Evolutionary conservation across 495 filamentous ascomycete species (phyloP), one percentile per base, ranked within the genome.

Genomic region (Cercophora newfieldiana): DNA sequence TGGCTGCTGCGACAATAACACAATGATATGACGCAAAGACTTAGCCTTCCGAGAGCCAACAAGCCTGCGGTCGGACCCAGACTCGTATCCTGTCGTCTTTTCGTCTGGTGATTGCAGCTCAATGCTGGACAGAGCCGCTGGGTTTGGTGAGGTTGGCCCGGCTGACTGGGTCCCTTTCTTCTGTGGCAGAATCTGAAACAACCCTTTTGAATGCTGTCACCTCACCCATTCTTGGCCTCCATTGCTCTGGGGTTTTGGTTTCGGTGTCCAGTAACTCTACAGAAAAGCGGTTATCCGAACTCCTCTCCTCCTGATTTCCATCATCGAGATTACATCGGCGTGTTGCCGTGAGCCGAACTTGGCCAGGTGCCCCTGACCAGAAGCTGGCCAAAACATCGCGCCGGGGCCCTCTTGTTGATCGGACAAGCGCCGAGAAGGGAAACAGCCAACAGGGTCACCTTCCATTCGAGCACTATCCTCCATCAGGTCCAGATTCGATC

Each of bases 311-410:
- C 24, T 33, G 21, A 37, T 64, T n/a, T 58, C 62, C 26, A 48
- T 24, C 18, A 24, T 29, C 51, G 53, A 59, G 25, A 6, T 47
- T 18, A 51, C n/a, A n/a, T 44, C n/a, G 25, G 8, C 8, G 30
- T 24, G 19, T 48, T 61, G 37, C 58, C 31, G 58, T 33, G 26
- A 47, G n/a, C 58, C 58, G n/a, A 60, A 1, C 57, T 47, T 7
- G 5, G 30, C 29, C 54, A 19, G 22, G 21, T 30, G 12, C 25
- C 12, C 54, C 12, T 19, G 21, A n/a, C 18, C 25, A 29, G 25
- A 12, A 3, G 30, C 51, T 65, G 21, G 37, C 63, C 30, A 65
- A 65, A 65, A 65, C 63, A 31, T 53, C 49, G 50, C 63, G 31
- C 37, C 53, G 49, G 49, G 51, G 63, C 30, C 16, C 63, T 50